phyloP scores from a whole-genome alignment of 768 basidiomycete genomes.

The Mycena amicta region DNA sequence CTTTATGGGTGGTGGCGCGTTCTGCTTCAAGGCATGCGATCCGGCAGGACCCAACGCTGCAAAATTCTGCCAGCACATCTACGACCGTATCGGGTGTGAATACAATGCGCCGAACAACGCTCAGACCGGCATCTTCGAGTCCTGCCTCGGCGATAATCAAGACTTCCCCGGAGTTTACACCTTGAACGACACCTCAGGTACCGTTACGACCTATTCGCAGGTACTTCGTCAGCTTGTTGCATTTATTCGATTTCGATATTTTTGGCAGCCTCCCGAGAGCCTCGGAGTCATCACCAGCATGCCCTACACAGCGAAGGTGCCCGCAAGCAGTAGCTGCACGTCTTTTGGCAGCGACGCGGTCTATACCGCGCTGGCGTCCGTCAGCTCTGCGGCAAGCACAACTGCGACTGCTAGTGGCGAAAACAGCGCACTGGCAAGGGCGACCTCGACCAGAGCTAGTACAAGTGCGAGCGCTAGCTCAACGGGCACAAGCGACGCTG shows the following conservation, averaged over 20 bases:
- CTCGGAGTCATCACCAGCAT: slow-evolving; percentile 44
- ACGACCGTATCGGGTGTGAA: slow-evolving; percentile 71
- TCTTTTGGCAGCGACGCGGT: slow-evolving; percentile 33
- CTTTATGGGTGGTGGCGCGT: slow-evolving; percentile 67
- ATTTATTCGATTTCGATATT: background rate
- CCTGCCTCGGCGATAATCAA: slow-evolving; percentile 70
- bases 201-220: slow-evolving; percentile 36
- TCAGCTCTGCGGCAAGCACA: background rate
- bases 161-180: slow-evolving; percentile 57
- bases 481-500: slow-evolving; percentile 3
- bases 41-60: slow-evolving; percentile 51
- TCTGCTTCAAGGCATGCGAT: slow-evolving; percentile 76
- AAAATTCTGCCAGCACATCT: slow-evolving; percentile 69
- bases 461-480: background rate
- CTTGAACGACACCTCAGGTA: slow-evolving; percentile 32
- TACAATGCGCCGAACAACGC: slow-evolving; percentile 76
- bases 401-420: background rate
- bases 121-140: slow-evolving; percentile 58
- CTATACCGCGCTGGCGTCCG: slow-evolving; percentile 26
- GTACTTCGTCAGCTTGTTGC: background rate
- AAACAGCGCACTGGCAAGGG: background rate
- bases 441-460: background rate
- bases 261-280: slow-evolving; percentile 44
- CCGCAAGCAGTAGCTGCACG: slow-evolving; percentile 41
- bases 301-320: slow-evolving; percentile 45